Conservation (phyloP, 345 rosid genomes). For the Citrus cavaleriei region DNA sequence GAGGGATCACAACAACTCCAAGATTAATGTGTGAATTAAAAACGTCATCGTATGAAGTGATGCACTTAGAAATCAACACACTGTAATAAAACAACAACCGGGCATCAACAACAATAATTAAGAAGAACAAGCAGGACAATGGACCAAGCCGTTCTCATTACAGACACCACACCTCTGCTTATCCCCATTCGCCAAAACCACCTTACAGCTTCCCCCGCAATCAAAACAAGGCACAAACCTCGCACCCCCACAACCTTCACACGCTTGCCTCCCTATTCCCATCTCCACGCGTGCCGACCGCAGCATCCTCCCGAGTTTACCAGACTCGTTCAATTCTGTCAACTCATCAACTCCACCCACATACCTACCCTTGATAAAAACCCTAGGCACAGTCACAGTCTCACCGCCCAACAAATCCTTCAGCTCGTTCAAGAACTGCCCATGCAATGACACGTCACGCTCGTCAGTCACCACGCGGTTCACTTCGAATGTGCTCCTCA, state of each 20-base stretch:
- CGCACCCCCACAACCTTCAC: slow-evolving; percentile 89
- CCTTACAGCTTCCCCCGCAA: slow-evolving; percentile 89
- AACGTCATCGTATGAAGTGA: neutral
- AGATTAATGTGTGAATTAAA: neutral
- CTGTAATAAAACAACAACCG: neutral
- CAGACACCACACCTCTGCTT: slow-evolving; percentile 65
- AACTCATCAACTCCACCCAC: slow-evolving; percentile 78
- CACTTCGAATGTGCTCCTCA: slow-evolving; percentile 46
- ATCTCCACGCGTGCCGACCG: slow-evolving; percentile 59
- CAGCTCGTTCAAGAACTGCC: slow-evolving; percentile 61
- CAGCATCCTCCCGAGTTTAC: slow-evolving; percentile 62
- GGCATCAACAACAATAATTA: neutral
- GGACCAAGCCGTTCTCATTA: slow-evolving; percentile 81
- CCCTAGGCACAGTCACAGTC: slow-evolving; percentile 52
- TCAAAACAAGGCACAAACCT: slow-evolving; percentile 84
- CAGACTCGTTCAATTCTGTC: slow-evolving; percentile 65
- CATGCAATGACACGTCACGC: slow-evolving; percentile 85
- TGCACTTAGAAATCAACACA: neutral
- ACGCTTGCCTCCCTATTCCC: slow-evolving; percentile 64
- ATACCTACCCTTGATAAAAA: slow-evolving; percentile 81
- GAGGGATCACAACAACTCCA: too few species aligned
- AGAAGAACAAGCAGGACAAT: slow-evolving; percentile 63
- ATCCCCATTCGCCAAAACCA: slow-evolving; percentile 38
- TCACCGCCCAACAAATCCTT: slow-evolving; percentile 52
- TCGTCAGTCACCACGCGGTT: slow-evolving; percentile 72